These are phyloP conservation scores for Mycena floridula DNA, from an alignment of 768 basidiomycete species.

Conservation along the genomic window DNA sequence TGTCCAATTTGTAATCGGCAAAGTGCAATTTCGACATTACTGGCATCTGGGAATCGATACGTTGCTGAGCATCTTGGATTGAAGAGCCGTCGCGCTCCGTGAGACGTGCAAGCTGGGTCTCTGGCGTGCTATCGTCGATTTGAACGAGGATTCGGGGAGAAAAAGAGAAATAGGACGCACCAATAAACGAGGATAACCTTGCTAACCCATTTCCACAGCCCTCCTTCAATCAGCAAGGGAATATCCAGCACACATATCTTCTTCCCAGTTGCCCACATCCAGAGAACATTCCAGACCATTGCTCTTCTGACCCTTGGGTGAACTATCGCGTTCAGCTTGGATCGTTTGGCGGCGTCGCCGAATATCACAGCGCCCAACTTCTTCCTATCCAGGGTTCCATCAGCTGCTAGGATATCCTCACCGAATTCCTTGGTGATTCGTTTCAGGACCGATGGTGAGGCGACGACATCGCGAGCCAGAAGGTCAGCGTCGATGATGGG, in stretches of 20 bases:
- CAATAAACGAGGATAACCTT: slow-evolving; percentile 88
- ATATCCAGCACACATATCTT: slow-evolving; percentile 84
- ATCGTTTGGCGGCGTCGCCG: slow-evolving; percentile 64
- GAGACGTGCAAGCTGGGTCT: slow-evolving; percentile 80
- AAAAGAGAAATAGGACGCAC: no score
- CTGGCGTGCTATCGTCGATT: slow-evolving; percentile 74
- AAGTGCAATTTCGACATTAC: slow-evolving; percentile 76
- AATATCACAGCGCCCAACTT: slow-evolving; percentile 85
- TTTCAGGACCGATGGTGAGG: slow-evolving; percentile 75
- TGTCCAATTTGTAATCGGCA: slow-evolving; percentile 85
- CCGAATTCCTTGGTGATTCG: slow-evolving; percentile 74
- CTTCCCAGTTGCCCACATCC: slow-evolving; percentile 72
- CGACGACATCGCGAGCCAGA: slow-evolving; percentile 83
- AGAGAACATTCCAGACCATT: slow-evolving; percentile 66
- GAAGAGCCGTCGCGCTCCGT: slow-evolving; percentile 68
- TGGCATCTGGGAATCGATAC: slow-evolving; percentile 77
- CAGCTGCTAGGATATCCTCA: slow-evolving; percentile 52
- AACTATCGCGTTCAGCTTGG: slow-evolving; percentile 74
- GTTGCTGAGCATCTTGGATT: slow-evolving; percentile 59
- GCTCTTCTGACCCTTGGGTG: slow-evolving; percentile 85
- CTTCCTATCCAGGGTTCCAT: slow-evolving; percentile 77
- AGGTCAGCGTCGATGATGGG: slow-evolving; percentile 94
- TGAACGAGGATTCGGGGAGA: no score
- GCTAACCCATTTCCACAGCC: slow-evolving; percentile 78
- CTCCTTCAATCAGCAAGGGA: slow-evolving; percentile 86